Evolutionary conservation across 257 asterid species (phyloP).

Genomic region (Solanum gandarillasii): DNA sequence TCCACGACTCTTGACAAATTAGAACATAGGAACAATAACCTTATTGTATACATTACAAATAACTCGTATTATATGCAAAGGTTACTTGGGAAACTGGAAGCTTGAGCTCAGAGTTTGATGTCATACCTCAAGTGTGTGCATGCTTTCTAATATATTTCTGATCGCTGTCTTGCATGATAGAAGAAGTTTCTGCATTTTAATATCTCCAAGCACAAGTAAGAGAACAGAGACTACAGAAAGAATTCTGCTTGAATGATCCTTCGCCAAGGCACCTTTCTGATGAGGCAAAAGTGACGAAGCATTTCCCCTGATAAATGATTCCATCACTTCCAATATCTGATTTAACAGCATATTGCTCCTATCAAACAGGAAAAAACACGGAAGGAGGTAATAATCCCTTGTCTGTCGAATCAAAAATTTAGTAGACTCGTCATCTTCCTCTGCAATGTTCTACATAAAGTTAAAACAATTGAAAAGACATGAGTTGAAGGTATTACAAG

Average conservation of each 20-base stretch:
- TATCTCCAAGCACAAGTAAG: slow-evolving; percentile 39
- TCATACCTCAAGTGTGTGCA: slow-evolving; percentile 41
- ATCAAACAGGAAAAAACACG: slow-evolving; percentile 47
- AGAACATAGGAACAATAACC: background rate
- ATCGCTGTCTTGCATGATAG: slow-evolving; percentile 25
- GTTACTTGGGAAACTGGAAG: background rate
- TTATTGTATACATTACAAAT: background rate
- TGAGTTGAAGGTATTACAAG: background rate
- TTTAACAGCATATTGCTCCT: slow-evolving; percentile 32
- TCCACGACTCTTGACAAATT: background rate
- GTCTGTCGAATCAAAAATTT: slow-evolving; percentile 15
- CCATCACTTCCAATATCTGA: slow-evolving; percentile 35
- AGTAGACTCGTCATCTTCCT: slow-evolving; percentile 17
- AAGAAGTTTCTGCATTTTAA: slow-evolving; percentile 36
- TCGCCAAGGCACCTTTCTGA: slow-evolving; percentile 1
- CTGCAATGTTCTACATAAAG: slow-evolving; percentile 29
- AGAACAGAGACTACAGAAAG: slow-evolving; percentile 28
- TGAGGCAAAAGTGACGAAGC: slow-evolving; percentile 15
- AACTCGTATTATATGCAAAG: background rate
- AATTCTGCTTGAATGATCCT: slow-evolving; percentile 21
- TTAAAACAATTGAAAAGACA: background rate
- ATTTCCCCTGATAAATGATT: slow-evolving; percentile 35
- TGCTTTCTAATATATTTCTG: slow-evolving; percentile 21
- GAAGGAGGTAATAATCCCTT: slow-evolving; percentile 50
- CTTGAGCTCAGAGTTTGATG: background rate